Evolutionary conservation across 2,329 filamentous ascomycete species (phyloP).

Genomic region (Stagonosporopsis rhizophila): DNA sequence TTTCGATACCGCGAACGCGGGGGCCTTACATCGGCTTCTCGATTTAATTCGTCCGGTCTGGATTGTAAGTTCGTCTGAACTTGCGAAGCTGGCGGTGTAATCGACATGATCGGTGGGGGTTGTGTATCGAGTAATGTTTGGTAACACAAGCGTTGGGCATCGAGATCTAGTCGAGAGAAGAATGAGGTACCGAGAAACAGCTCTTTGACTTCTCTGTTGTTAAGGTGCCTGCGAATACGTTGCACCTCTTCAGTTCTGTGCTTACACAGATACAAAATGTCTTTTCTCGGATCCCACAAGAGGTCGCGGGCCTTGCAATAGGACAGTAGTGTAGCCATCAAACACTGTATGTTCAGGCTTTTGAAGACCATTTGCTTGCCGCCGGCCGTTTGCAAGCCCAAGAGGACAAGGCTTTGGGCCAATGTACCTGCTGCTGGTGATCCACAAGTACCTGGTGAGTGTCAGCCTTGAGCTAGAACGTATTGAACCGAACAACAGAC

Average conservation of each 20-base stretch:
- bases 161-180: conserved; percentile 29
- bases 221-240: conserved; percentile 31
- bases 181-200: conserved; percentile 39
- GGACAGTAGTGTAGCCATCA: conserved; percentile 36
- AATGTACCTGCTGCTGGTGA: conserved; percentile 37
- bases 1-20: conserved; percentile 26
- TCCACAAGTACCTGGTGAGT: conserved; percentile 20
- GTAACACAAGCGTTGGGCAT: conserved; percentile 39
- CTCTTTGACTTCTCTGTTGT: conserved; percentile 32
- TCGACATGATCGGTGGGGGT: conserved; percentile 31
- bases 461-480: neutral
- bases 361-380: conserved; percentile 37
- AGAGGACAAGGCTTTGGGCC: conserved; percentile 32
- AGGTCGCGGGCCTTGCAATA: conserved; percentile 36
- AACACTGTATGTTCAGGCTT: conserved; percentile 40
- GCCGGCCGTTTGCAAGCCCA: conserved; percentile 31
- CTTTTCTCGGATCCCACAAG: conserved; percentile 39
- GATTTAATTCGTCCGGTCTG: neutral
- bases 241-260: conserved; percentile 35
- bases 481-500: conserved; percentile 16
- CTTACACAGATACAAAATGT: conserved; percentile 40
- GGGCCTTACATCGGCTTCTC: conserved; percentile 3
- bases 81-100: conserved; percentile 28
- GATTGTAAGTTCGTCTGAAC: neutral
- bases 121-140: conserved; percentile 33